Evolutionary conservation across 2,329 filamentous ascomycete species (phyloP), one percentile per base, ranked within the genome.

Genomic region (Monosporascus sp.): DNA sequence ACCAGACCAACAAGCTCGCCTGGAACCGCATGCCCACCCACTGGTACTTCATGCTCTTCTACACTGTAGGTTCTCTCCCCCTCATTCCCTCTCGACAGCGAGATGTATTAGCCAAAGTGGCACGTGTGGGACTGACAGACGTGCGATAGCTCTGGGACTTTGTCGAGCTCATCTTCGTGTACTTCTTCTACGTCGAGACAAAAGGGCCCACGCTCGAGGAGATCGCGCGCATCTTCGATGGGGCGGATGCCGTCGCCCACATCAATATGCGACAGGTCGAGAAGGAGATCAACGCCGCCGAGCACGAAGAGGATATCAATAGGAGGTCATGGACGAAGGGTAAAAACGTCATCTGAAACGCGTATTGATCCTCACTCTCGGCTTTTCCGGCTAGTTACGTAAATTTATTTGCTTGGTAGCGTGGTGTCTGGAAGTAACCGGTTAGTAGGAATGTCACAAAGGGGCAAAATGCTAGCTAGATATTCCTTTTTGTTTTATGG

Each of bases 191-290:
- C 65, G 78, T 86, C 52, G 86, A 90, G 72, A 89, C 86, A 18
- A 83, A 82, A 62, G 85, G 85, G 3, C 83, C 84, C 0, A 88
- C 85, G 2, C 81, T 89, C 1, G 86, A 89, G 65, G 84, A 88
- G 65, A 79, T 88, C 56, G 82, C 85, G 47, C 80, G 81, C 62
- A 86, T 89, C 65, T 89, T 89, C 61, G 85, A 89, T 60, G 86
- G 84, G 39, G 79, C 83, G 27, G 73, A 79, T 36, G 81, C 80
- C 20, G 76, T 81, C 14, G 78, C 75, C 6, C 74, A 79, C 57
- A 73, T 84, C 55, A 75, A 82, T 63, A 68, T 83, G 45, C 70
- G 75, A 27, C 75, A 81, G 63, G 74, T 82, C 44, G 76, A 81
- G 59, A 82, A 82, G 69, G 79, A 82, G 60, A 71, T 77, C 37